Percentiles rank a stretch among this genome's conserved stretches.
These are phyloP conservation scores for Shiraia sp. DNA, from an alignment of 2,329 filamentous ascomycete species.

Conservation along the genomic window DNA sequence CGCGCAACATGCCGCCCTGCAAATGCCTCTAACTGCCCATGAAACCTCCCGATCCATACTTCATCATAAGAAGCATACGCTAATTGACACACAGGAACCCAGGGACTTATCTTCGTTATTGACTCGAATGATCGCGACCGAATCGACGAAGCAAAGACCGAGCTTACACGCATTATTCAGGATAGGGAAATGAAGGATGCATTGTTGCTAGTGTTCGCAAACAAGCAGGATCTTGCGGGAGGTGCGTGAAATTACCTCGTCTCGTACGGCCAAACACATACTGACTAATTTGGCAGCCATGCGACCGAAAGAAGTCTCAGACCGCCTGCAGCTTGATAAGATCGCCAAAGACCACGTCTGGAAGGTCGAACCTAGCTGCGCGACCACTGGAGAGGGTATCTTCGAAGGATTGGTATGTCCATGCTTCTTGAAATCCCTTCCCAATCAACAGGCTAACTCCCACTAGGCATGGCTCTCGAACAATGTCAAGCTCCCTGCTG, in stretches of 20 bases:
- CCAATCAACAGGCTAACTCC: constrained; percentile 13
- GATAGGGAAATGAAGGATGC: constrained; percentile 98
- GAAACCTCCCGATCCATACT: not conserved
- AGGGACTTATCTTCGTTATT: constrained; percentile 99
- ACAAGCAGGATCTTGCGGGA: constrained; percentile 96
- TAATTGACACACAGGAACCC: constrained; percentile 65
- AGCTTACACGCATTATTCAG: constrained; percentile 97
- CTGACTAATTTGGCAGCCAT: constrained; percentile 45
- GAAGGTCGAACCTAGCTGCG: constrained; percentile 60
- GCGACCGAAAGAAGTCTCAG: constrained; percentile 55
- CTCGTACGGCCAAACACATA: not conserved
- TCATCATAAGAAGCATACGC: not conserved
- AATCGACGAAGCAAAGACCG: constrained; percentile 94
- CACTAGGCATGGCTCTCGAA: constrained; percentile 53
- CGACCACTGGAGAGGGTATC: constrained; percentile 57
- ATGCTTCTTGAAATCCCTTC: not conserved
- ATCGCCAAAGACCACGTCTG: constrained; percentile 58
- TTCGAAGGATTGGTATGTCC: constrained; percentile 54
- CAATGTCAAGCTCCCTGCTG: constrained; percentile 53
- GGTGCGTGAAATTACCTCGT: constrained; percentile 61
- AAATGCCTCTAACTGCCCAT: constrained; percentile 10
- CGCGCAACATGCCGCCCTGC: constrained; percentile 16
- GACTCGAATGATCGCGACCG: constrained; percentile 98
- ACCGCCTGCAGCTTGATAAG: constrained; percentile 52
- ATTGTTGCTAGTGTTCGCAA: constrained; percentile 95